Base-by-base conservation (phyloP, 1,284 basidiomycete species). In the Sporisorium iseilematis-ciliati region DNA sequence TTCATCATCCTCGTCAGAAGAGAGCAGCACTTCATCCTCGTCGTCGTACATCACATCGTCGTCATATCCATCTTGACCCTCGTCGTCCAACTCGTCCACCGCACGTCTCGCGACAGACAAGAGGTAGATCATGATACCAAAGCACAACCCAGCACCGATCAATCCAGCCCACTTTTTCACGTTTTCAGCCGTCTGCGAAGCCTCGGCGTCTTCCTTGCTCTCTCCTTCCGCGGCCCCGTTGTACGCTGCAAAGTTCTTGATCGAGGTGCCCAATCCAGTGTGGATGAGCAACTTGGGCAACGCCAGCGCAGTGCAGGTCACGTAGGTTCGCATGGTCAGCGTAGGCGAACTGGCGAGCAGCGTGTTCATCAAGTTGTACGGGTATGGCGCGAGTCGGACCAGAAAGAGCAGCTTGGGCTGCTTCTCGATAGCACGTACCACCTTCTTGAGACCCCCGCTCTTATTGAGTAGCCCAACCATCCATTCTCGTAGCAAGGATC, bases 201-300 rank as follows among this genome's bases (percentile, higher is more conserved):
- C 71, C 25, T 68, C 49, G 21, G 72, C 65, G 25, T 74, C 63
- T 48, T 55, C 77, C 33, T 84, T 74, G 65, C 83, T 84, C 33
- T 60, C 29, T 3, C 35, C 57, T 25, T 50, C 48, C 3, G 35
- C 58, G 11, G 65, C 67, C 11, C 77, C 77, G 80, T 91, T 89
- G 85, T 90, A 90, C 65, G 90, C 89, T 65, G 90, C 89, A 87
- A 94, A 94, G 42, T 91, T 93, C 81, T 92, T 91, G 81, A 94
- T 93, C 23, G 91, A 91, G 23, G 91, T 90, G 48, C 93, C 93
- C 70, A 94, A 88, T 69, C 89, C 91, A 25, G 92, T 93, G 87
- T 94, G 93, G 58, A 94, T 89, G 85, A 93, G 90, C 75, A 94
- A 90, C 86, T 94, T 94, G 88, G 92, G 90, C 58, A 94, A 88